Evolutionary conservation across 83 land plant species (phyloP).

Genomic region (Thuja plicata): DNA sequence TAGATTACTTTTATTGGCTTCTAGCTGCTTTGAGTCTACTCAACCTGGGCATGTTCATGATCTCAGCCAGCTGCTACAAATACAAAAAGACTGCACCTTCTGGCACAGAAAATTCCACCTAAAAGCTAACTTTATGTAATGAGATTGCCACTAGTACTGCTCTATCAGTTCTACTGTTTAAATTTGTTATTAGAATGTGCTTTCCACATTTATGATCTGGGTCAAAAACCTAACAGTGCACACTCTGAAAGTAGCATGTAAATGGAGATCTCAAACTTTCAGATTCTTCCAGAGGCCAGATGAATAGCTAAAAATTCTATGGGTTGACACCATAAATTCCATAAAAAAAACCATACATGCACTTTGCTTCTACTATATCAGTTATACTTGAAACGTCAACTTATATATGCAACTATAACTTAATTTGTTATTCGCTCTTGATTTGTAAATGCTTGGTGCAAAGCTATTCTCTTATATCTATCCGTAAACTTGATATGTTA

Average conservation of each 20-base stretch:
- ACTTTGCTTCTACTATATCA: no score
- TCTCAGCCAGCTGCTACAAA: slow-evolving; percentile 19
- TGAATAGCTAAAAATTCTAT: not conserved
- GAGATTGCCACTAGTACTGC: no score
- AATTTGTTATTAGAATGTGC: no score
- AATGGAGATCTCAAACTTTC: not conserved
- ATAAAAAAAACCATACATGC: not conserved
- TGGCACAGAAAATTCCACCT: not conserved
- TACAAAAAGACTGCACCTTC: slow-evolving; percentile 18
- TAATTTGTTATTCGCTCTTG: no score
- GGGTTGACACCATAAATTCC: not conserved
- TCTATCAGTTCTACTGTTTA: no score
- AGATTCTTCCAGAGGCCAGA: not conserved
- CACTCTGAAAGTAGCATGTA: not conserved
- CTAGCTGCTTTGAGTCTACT: slow-evolving; percentile 40
- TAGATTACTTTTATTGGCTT: slow-evolving; percentile 61
- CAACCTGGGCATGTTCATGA: slow-evolving; percentile 13
- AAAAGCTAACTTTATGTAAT: not conserved
- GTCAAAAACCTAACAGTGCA: no score
- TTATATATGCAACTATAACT: no score
- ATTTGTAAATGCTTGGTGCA: no score
- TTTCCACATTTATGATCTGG: no score
- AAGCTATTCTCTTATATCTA: no score
- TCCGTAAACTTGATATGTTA: no score
- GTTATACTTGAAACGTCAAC: no score